Base-by-base conservation (phyloP, 1,284 basidiomycete species). In the Ceratobasidium theobromae region DNA sequence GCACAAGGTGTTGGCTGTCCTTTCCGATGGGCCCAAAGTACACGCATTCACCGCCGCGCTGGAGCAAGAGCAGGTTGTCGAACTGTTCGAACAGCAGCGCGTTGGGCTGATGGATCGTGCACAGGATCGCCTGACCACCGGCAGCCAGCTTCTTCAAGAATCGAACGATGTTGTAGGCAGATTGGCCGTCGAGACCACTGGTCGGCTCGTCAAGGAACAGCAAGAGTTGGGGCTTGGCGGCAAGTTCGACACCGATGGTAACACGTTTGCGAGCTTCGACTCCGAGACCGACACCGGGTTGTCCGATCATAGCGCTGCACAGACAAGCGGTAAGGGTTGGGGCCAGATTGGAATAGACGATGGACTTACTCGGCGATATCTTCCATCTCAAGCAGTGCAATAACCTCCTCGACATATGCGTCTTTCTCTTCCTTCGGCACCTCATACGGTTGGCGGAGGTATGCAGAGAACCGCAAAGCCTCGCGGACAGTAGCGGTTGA, bases 141-240 rank as follows among this genome's bases (percentile, higher is more conserved):
- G 90, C 83, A 9, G 93, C 89, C n/a, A 95, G 82, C 68, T 87
- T 85, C 49, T 77, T 75, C 33, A 84, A 73, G 72, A 84, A 79
- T 2, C 79, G 76, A 57, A 82, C 80, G 67, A 86, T 81, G 72
- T 81, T 82, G 77, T 78, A 85, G 1, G 84, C 82, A 8, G 77
- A 78, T 71, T 84, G 83, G 21, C 80, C 80, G 71, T 86, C 83
- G 45, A 85, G 77, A 75, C 83, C 82, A 1, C 78, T 79, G 16
- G 81, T 83, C 9, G 80, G 80, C 72, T 81, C 81, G 72, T 82
- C 81, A 53, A 81, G 76, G 79, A 83, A 84, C 28, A 80, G 77
- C 0, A 84, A 75, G 14, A 83, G 76, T 67, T 81, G 77, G 5
- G 83, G 83, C 76, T 84, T 84, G 72, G 81, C 81, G 35, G 82